phyloP scores from a whole-genome alignment of 1,284 basidiomycete genomes.

The Omphalotus olearius region DNA sequence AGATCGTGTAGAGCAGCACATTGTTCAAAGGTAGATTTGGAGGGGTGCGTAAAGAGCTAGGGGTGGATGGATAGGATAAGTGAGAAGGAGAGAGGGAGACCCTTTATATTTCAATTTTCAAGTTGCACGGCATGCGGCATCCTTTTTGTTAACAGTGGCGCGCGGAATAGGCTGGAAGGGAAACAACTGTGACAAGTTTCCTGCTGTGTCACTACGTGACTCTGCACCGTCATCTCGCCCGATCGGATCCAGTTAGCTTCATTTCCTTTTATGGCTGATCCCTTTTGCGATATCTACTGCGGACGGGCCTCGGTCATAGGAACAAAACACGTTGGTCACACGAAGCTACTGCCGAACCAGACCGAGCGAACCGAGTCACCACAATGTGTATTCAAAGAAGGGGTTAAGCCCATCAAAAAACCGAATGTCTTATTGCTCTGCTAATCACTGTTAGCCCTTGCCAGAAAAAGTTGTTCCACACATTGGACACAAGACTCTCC shows the following conservation, averaged over 20 bases:
- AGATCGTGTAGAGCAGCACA: background rate
- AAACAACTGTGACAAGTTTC: too few species aligned
- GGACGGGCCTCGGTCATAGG: conserved; percentile 5
- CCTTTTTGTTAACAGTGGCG: too few species aligned
- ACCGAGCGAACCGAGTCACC: background rate
- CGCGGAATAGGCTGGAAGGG: too few species aligned
- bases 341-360: background rate
- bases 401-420: conserved; percentile 8
- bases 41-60: too few species aligned
- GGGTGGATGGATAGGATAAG: background rate
- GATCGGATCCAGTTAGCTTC: too few species aligned
- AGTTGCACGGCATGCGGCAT: too few species aligned
- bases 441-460: background rate
- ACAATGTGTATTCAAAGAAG: background rate
- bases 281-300: background rate
- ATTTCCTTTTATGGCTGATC: background rate
- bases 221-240: too few species aligned
- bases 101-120: background rate
- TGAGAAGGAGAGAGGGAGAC: background rate
- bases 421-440: background rate
- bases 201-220: too few species aligned
- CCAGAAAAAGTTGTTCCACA: background rate
- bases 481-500: background rate
- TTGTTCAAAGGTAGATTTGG: background rate
- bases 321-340: conserved; percentile 6